Conservation (phyloP, 345 rosid species). For the Sisymbrium altissimum region DNA sequence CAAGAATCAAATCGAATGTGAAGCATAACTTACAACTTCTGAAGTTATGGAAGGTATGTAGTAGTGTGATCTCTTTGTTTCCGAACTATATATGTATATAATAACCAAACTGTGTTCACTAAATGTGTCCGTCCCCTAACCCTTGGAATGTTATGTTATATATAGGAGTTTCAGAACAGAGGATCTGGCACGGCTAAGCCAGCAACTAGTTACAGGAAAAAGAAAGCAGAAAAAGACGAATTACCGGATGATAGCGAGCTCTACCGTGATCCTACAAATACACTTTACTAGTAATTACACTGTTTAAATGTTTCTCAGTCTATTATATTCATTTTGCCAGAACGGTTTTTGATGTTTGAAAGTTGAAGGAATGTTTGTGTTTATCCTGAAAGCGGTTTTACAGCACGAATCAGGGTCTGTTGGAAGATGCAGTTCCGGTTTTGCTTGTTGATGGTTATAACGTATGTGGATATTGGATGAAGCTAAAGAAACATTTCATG, state of each 20-base stretch:
- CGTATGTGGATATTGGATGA: slow-evolving; percentile 91
- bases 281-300: slow-evolving; percentile 75
- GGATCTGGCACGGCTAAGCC: slow-evolving; percentile 63
- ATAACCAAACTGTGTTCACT: neutral
- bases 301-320: slow-evolving; percentile 8
- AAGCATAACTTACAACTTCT: slow-evolving; percentile 85
- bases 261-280: slow-evolving; percentile 63
- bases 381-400: slow-evolving; percentile 40
- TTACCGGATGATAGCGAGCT: slow-evolving; percentile 59
- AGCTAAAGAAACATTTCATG: slow-evolving; percentile 85
- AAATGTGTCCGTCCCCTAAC: neutral
- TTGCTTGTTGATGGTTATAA: slow-evolving; percentile 97
- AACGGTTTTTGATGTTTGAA: slow-evolving; percentile 7
- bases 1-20: slow-evolving; percentile 83
- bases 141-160: neutral
- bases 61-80: neutral
- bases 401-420: slow-evolving; percentile 73
- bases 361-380: slow-evolving; percentile 11
- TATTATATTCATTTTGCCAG: neutral
- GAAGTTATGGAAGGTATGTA: slow-evolving; percentile 69
- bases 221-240: slow-evolving; percentile 69
- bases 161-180: slow-evolving; percentile 64
- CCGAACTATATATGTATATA: neutral
- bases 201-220: slow-evolving; percentile 83
- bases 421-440: slow-evolving; percentile 68